Base-by-base conservation (phyloP, 2,329 filamentous ascomycete species). In the Colletotrichum agaves region DNA sequence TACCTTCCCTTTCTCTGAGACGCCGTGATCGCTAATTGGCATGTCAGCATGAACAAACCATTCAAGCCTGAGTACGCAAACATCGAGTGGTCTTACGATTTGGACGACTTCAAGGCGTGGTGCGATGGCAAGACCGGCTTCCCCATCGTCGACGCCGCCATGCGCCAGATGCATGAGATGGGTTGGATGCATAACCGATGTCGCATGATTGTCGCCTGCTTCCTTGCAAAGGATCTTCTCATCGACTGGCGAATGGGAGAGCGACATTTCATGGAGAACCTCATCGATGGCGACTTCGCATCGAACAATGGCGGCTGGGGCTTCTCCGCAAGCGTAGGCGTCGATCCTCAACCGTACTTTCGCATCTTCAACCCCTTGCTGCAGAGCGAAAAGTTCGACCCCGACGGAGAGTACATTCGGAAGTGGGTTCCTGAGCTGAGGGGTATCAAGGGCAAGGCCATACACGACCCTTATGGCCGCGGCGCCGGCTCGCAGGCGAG, bases 311-410 rank as follows among this genome's bases (percentile, higher is more conserved):
- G 86, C 31, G 86, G 86, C 3, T 88, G 86, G 85, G 87, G 80
- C 1, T 82, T 82, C 69, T 79, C 84, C 23, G 89, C 90, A 4
- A 88, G 85, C 17, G 90, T 90, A 0, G 91, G 93, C 1, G 92
- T 94, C 6, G 93, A 97, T 77, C 92, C 93, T 1, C 92, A 97
- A 78, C 93, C 94, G 0, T 97, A 97, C 76, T 97, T 97, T 71
- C 86, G 93, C 6, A 92, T 97, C 58, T 97, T 97, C 79, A 97
- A 97, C 73, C 94, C 94, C 0, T 76, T 93, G 49, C 80, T 93
- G 17, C 94, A 97, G 81, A 93, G 91, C 72, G 92, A 96, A 83
- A 94, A 91, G 78, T 97, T 97, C 73, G 94, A 97, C 75, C 82
- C 86, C 0, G 83, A 91, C 0, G 94, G 93, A 0, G 87, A 88